These are phyloP conservation scores for Trifolium dubium DNA, from an alignment of 306 rosid genomes.

Conservation along the genomic window DNA sequence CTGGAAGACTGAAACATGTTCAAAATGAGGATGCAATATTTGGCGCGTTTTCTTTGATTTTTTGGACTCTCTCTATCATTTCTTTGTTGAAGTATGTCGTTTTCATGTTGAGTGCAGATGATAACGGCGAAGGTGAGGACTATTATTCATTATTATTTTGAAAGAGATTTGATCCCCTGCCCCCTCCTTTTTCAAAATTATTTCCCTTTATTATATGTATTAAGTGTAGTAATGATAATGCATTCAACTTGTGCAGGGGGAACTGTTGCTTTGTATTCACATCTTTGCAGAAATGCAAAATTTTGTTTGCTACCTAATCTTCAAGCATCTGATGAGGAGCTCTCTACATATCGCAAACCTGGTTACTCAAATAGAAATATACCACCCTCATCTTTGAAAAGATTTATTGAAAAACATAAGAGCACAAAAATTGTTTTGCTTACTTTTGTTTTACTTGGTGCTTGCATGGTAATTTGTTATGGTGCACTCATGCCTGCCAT, in stretches of 20 bases:
- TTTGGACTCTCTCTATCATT: constrained; percentile 74
- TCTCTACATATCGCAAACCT: constrained; percentile 62
- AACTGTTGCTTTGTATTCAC: constrained; percentile 70
- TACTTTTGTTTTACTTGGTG: constrained; percentile 72
- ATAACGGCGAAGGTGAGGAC: constrained; percentile 81
- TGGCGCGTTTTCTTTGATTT: constrained; percentile 74
- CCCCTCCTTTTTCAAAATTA: neutral
- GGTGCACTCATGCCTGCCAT: constrained; percentile 81
- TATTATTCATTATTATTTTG: constrained; percentile 26
- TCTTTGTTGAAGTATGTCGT: constrained; percentile 67
- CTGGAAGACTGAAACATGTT: constrained; percentile 57
- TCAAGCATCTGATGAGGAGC: constrained; percentile 90
- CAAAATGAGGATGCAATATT: constrained; percentile 73
- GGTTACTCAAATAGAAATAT: constrained; percentile 57
- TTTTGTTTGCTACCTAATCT: constrained; percentile 73
- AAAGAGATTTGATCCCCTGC: constrained; percentile 3
- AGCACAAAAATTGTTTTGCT: constrained; percentile 59
- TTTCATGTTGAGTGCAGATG: constrained; percentile 63
- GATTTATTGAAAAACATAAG: constrained; percentile 73
- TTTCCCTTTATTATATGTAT: neutral
- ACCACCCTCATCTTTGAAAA: constrained; percentile 58
- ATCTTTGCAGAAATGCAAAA: constrained; percentile 80
- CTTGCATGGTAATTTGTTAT: constrained; percentile 75
- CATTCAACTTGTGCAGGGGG: constrained; percentile 68
- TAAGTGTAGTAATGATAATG: constrained; percentile 33